Evolutionary conservation across 1,139 yeast genomes (phyloP).

Genomic region (Geotrichum histeridarum): DNA sequence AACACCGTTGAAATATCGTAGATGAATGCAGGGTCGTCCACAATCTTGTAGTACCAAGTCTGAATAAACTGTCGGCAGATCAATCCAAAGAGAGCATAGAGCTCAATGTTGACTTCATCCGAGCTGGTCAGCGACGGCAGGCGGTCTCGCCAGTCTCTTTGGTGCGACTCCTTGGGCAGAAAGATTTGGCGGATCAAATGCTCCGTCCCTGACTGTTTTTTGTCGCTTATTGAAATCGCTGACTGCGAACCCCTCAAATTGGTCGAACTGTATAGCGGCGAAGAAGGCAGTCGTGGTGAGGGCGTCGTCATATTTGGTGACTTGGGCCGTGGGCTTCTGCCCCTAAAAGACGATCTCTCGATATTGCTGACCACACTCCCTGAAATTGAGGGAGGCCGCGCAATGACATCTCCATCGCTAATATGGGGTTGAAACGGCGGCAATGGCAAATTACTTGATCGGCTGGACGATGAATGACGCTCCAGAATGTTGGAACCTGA

Average conservation of each 20-base stretch:
- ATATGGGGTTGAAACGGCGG: conserved; percentile 2
- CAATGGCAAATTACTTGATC: background rate
- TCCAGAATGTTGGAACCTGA: conserved; percentile 4
- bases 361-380: background rate
- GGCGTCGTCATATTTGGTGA: background rate
- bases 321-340: conserved; percentile 5
- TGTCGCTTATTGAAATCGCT: background rate
- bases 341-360: background rate
- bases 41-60: conserved; percentile 44
- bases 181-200: conserved; percentile 17
- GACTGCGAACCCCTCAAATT: background rate
- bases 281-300: background rate
- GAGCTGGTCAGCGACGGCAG: conserved; percentile 23
- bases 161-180: conserved; percentile 13
- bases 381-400: background rate
- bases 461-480: conserved; percentile 3
- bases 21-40: conserved; percentile 42
- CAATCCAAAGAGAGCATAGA: conserved; percentile 45
- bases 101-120: conserved; percentile 39
- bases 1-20: conserved; percentile 39
- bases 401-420: conserved; percentile 1
- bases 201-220: conserved; percentile 10
- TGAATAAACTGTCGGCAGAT: conserved; percentile 44
- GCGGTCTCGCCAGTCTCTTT: conserved; percentile 16
- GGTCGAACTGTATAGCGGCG: background rate